These are phyloP conservation scores for Cyberlindnera euphorbiae DNA, from an alignment of 805 yeast genomes.

Conservation along the genomic window DNA sequence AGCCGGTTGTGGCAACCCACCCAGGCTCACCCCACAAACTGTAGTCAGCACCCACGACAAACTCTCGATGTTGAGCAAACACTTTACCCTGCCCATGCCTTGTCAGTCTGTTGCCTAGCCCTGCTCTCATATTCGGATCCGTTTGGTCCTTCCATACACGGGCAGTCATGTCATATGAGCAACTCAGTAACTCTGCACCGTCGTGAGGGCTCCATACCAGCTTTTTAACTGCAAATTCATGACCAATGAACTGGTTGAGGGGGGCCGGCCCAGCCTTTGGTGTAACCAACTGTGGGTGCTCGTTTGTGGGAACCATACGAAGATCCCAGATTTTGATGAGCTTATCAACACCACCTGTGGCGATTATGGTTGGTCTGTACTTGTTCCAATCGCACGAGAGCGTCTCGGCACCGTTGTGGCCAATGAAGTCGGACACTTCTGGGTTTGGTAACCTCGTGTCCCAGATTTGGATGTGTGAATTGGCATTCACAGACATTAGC, in stretches of 20 bases:
- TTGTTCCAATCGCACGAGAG: constrained; percentile 87
- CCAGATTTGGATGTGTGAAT: constrained; percentile 75
- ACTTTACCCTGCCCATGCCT: constrained; percentile 48
- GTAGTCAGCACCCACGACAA: constrained; percentile 93
- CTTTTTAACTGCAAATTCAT: constrained; percentile 81
- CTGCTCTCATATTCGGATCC: constrained; percentile 49
- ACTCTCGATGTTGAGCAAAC: constrained; percentile 75
- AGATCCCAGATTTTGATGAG: constrained; percentile 83
- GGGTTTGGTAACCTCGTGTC: constrained; percentile 71
- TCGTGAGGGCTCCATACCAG: constrained; percentile 89
- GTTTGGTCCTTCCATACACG: constrained; percentile 79
- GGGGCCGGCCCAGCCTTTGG: constrained; percentile 58
- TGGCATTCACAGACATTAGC: constrained; percentile 66
- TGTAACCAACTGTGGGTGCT: constrained; percentile 30
- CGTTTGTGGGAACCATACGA: constrained; percentile 50
- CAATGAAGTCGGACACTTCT: constrained; percentile 50
- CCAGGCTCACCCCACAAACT: constrained; percentile 96
- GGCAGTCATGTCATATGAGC: constrained; percentile 91
- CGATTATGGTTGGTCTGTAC: constrained; percentile 71
- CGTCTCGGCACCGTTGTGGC: constrained; percentile 79
- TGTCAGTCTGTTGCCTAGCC: constrained; percentile 39
- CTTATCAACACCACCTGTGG: constrained; percentile 91
- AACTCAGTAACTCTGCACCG: constrained; percentile 61
- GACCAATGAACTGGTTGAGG: constrained; percentile 74
- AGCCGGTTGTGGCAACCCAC: constrained; percentile 90